Percentiles rank a stretch among this genome's conserved stretches.
phyloP scores from a whole-genome alignment of 75 land plant genomes.

The Selaginella moellendorffii region DNA sequence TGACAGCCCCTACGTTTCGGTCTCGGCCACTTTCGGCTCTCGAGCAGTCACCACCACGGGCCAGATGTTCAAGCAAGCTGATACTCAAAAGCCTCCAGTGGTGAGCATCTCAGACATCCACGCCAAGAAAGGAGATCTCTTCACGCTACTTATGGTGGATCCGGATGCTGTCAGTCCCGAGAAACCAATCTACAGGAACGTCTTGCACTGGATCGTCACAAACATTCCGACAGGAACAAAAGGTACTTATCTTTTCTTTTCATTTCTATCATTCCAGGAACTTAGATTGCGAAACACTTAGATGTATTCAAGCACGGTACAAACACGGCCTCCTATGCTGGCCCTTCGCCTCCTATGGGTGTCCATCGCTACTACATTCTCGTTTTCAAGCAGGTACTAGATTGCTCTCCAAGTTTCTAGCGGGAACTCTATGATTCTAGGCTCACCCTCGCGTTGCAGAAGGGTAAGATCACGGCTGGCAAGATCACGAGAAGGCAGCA shows the following conservation, averaged over 20 bases:
- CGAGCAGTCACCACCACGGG: neutral
- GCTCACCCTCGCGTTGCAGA: neutral
- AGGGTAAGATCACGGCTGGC: neutral
- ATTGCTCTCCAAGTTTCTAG: neutral
- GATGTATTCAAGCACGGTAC: neutral
- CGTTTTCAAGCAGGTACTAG: slow-evolving; percentile 5
- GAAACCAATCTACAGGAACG: slow-evolving; percentile 1
- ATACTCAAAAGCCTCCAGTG: neutral
- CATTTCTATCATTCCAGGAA: neutral
- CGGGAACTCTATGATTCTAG: neutral
- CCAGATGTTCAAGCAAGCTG: neutral
- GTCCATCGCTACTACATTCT: slow-evolving; percentile 6
- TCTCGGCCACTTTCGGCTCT: neutral
- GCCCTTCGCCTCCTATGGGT: slow-evolving; percentile 3
- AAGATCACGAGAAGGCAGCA: slow-evolving; percentile 1
- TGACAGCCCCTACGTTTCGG: neutral
- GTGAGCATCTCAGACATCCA: neutral
- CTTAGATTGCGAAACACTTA: neutral
- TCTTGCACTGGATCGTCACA: slow-evolving; percentile 1
- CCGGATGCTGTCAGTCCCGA: slow-evolving; percentile 2
- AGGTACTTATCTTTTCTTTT: neutral
- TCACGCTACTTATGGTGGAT: slow-evolving; percentile 3
- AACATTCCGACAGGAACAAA: neutral
- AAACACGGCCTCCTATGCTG: neutral
- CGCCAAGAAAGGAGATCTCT: neutral